These are phyloP conservation scores for Xylariaceae sp. DNA, from an alignment of 2,329 filamentous ascomycete genomes.

Conservation along the genomic window DNA sequence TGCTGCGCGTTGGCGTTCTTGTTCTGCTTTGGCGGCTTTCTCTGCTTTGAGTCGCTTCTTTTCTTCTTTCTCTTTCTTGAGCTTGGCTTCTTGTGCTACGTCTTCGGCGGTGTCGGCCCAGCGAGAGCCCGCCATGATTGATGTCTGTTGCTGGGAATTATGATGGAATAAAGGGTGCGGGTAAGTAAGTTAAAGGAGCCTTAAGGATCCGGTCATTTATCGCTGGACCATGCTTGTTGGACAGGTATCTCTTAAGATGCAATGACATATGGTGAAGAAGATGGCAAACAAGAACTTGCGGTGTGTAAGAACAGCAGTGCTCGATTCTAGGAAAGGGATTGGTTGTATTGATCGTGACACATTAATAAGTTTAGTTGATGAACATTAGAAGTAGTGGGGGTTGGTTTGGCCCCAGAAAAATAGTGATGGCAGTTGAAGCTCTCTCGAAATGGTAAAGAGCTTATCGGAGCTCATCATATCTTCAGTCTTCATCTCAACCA, in stretches of 20 bases:
- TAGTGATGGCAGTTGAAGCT: slow-evolving; percentile 16
- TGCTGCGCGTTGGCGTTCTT: slow-evolving; percentile 36
- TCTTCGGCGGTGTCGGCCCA: slow-evolving; percentile 88
- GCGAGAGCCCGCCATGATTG: slow-evolving; percentile 65
- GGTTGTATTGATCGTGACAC: too few species aligned
- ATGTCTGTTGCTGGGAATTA: slow-evolving; percentile 5
- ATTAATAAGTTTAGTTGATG: too few species aligned
- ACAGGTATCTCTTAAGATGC: too few species aligned
- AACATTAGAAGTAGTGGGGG: slow-evolving; percentile 18
- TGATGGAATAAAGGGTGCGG: not conserved
- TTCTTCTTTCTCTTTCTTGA: slow-evolving; percentile 80
- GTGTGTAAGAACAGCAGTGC: too few species aligned
- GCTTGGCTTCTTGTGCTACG: slow-evolving; percentile 65
- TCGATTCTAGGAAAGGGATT: too few species aligned
- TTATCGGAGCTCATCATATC: slow-evolving; percentile 1
- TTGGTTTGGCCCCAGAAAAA: slow-evolving; percentile 21
- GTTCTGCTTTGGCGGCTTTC: slow-evolving; percentile 68
- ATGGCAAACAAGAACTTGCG: too few species aligned
- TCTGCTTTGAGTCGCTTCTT: slow-evolving; percentile 81
- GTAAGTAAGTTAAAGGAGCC: too few species aligned
- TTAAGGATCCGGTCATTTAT: slow-evolving; percentile 5
- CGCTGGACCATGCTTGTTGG: too few species aligned
- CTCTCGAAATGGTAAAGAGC: slow-evolving; percentile 12
- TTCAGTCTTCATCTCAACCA: not conserved
- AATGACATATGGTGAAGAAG: too few species aligned